Percentiles rank a stretch among this genome's conserved stretches.
Conservation (phyloP, 1,284 basidiomycete species). For the Sanguinoderma infundibulare region DNA sequence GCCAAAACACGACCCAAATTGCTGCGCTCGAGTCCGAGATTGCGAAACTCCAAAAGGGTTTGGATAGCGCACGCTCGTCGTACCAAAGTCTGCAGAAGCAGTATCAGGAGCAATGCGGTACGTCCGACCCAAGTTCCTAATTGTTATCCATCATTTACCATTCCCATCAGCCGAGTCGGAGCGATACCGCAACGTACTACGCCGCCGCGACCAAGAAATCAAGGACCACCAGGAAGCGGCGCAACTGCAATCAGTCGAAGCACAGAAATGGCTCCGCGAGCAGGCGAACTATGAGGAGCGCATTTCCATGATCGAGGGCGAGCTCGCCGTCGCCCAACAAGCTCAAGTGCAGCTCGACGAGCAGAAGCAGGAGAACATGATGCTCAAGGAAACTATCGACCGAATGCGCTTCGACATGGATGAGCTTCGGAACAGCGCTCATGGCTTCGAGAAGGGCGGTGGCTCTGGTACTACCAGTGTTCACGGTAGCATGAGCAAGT, state of each 20-base stretch:
- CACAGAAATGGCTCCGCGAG: conserved; percentile 63
- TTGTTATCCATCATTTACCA: neutral
- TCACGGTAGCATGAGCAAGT: conserved; percentile 73
- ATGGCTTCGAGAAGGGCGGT: conserved; percentile 39
- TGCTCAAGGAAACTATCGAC: conserved; percentile 93
- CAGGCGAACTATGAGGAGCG: conserved; percentile 72
- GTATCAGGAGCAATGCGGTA: conserved; percentile 85
- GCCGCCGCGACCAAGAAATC: conserved; percentile 74
- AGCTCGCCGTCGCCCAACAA: conserved; percentile 69
- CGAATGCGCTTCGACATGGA: conserved; percentile 90
- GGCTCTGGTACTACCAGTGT: conserved; percentile 46
- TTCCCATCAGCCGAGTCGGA: conserved; percentile 67
- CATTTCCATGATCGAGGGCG: conserved; percentile 64
- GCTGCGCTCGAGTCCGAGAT: conserved; percentile 77
- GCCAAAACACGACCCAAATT: conserved; percentile 68
- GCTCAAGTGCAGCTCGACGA: conserved; percentile 78
- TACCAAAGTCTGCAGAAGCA: conserved; percentile 81
- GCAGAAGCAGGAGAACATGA: conserved; percentile 90
- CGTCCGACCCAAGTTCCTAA: conserved; percentile 34
- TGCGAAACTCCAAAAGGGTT: conserved; percentile 67
- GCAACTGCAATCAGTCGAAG: conserved; percentile 64
- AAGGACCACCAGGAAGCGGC: conserved; percentile 63
- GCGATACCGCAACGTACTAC: conserved; percentile 74
- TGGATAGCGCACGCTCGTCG: conserved; percentile 71
- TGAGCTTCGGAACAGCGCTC: conserved; percentile 69